phyloP scores from a whole-genome alignment of 176 grass and related monocot genomes.

The Aegilops speltoides region DNA sequence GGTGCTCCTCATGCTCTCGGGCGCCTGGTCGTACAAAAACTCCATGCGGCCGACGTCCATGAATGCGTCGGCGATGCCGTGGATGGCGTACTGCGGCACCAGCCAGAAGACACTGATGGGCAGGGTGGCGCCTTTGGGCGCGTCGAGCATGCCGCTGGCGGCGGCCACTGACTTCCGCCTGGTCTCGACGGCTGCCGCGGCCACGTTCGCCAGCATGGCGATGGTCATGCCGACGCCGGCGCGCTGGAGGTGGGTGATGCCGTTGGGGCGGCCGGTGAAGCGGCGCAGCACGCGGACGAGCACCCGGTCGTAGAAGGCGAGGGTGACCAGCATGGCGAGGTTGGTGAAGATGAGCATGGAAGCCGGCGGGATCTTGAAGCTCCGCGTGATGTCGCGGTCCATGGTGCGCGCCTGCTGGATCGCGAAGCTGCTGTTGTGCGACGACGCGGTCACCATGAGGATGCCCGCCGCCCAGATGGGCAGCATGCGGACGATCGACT shows the following conservation, averaged over 20 bases:
- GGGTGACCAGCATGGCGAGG: conserved; percentile 32
- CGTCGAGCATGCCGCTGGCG: conserved; percentile 48
- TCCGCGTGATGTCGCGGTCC: conserved; percentile 45
- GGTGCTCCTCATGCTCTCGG: conserved; percentile 86
- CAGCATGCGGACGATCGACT: conserved; percentile 77
- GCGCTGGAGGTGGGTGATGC: conserved; percentile 85
- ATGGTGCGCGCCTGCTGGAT: conserved; percentile 69
- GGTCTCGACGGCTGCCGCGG: conserved; percentile 62
- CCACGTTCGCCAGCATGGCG: conserved; percentile 49
- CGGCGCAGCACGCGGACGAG: conserved; percentile 55
- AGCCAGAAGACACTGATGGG: conserved; percentile 86
- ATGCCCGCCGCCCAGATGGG: conserved; percentile 79
- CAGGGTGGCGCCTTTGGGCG: conserved; percentile 18
- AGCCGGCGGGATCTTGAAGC: conserved; percentile 65
- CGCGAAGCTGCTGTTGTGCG: conserved; percentile 59
- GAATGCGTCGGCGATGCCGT: conserved; percentile 77
- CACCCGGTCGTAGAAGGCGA: conserved; percentile 65
- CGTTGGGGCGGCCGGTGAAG: conserved; percentile 50
- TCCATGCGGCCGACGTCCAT: conserved; percentile 87
- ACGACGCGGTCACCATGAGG: conserved; percentile 55
- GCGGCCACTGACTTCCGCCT: conserved; percentile 48
- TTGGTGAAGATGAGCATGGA: conserved; percentile 57
- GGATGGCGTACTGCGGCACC: conserved; percentile 78
- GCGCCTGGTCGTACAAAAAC: conserved; percentile 84
- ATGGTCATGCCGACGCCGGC: conserved; percentile 72